Evolutionary conservation across 768 basidiomycete species (phyloP).

Genomic region (Cystobasidium ongulense): DNA sequence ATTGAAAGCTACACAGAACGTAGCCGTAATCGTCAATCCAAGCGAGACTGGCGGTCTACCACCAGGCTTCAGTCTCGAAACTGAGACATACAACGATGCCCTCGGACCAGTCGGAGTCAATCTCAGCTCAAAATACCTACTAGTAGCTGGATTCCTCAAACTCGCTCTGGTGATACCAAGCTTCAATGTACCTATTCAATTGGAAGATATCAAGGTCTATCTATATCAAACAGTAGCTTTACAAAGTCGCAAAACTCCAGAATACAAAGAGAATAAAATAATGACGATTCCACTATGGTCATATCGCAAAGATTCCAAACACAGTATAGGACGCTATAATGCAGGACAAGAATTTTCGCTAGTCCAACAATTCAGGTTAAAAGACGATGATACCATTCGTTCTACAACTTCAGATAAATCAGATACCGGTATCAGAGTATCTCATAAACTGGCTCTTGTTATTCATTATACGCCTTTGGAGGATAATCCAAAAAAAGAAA

Average conservation of each 20-base stretch:
- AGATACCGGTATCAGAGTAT: slow-evolving; percentile 4
- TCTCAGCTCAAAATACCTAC: slow-evolving; percentile 17
- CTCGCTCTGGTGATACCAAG: slow-evolving; percentile 1
- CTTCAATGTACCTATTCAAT: not conserved
- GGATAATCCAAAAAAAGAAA: slow-evolving; percentile 11
- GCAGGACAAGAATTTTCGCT: slow-evolving; percentile 4
- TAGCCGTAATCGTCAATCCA: slow-evolving; percentile 8
- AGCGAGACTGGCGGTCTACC: slow-evolving; percentile 17
- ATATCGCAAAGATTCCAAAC: not conserved
- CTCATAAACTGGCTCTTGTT: slow-evolving; percentile 14
- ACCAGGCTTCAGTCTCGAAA: slow-evolving; percentile 19
- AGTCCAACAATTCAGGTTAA: slow-evolving; percentile 17
- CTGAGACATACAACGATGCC: not conserved
- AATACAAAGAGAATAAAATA: not conserved
- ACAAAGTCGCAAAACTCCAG: not conserved
- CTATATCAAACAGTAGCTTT: slow-evolving; percentile 7
- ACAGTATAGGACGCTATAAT: not conserved
- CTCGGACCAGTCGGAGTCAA: slow-evolving; percentile 22
- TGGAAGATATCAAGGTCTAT: slow-evolving; percentile 27
- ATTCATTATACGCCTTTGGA: slow-evolving; percentile 8
- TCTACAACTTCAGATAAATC: slow-evolving; percentile 1
- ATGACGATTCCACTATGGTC: slow-evolving; percentile 26
- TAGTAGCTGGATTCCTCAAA: slow-evolving; percentile 20
- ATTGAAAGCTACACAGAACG: not conserved
- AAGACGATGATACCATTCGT: slow-evolving; percentile 19